Evolutionary conservation across 2,329 filamentous ascomycete genomes (phyloP), one percentile per base, ranked within the genome.

Genomic region (Cryphonectria nitschkei): DNA sequence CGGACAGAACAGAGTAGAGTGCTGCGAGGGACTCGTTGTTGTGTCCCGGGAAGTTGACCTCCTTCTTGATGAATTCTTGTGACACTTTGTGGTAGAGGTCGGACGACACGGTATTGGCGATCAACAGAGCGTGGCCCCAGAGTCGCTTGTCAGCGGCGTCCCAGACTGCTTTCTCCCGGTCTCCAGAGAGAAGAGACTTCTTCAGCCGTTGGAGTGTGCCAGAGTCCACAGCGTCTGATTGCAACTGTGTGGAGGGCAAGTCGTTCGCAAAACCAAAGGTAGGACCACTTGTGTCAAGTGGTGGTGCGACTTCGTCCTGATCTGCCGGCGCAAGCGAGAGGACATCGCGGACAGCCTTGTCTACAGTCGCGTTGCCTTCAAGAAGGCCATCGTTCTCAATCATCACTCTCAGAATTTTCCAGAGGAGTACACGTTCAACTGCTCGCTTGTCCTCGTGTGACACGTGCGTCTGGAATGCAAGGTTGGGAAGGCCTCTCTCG

Each of bases 41-140:
- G 68, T 91, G 89, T 2, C 93, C 90, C 3, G 91, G 84, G 67
- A 91, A 91, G 79, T 96, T 97, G 69, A 99, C 93, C 79, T 99
- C 96, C 77, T 97, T 95, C 75, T 94, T 92, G 26, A 99, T 92
- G 77, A 99, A 99, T 77, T 99, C 96, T 77, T 97, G 94, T 0
- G 94, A 90, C 37, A 99, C 95, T 78, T 97, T 93, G 79, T 94
- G 97, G 88, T 97, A 98, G 2, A 97, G 85, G 32, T 93, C 92
- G 64, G 93, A 85, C 1, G 93, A 96, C 81, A 97, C 80, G 0
- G 89, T 90, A 72, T 89, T 88, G 1, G 96, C 92, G 50, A 99
- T 91, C 29, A 99, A 85, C 87, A 99, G 92, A 3, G 96, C 97
- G 80, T 99, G 97, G 2, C 94, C 96, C 97, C 97, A 99, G 2